phyloP scores from a whole-genome alignment of 345 rosid genomes.

The Brassica napus region DNA sequence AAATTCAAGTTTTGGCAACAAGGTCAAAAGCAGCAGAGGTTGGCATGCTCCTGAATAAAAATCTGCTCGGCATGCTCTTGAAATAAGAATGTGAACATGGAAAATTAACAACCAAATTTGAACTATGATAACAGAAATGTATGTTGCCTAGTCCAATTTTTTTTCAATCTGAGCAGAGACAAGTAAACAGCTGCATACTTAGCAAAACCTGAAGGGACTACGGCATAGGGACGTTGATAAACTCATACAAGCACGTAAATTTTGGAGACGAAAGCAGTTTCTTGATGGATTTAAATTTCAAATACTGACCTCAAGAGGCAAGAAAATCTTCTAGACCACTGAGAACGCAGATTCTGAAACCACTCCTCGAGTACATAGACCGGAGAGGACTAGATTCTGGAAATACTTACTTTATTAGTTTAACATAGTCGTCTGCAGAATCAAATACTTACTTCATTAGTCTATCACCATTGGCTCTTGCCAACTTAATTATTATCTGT shows the following conservation, averaged over 20 bases:
- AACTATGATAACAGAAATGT: too few relatives aligned
- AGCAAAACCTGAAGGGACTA: too few relatives aligned
- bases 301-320: constrained; percentile 63
- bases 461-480: constrained; percentile 90
- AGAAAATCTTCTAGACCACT: neutral
- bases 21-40: too few relatives aligned
- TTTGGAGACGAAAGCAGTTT: constrained; percentile 80
- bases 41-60: too few relatives aligned
- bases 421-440: constrained; percentile 81
- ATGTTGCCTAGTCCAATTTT: too few relatives aligned
- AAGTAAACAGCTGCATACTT: too few relatives aligned
- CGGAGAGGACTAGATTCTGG: neutral
- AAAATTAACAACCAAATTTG: too few relatives aligned
- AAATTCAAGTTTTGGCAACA: too few relatives aligned
- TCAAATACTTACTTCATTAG: constrained; percentile 73
- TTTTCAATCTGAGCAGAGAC: too few relatives aligned
- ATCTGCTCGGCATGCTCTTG: too few relatives aligned
- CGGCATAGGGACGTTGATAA: too few relatives aligned
- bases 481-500: constrained; percentile 79
- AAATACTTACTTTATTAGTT: constrained; percentile 74
- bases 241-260: neutral
- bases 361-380: neutral
- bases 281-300: constrained; percentile 66
- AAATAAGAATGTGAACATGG: too few relatives aligned
- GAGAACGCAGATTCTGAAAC: neutral